phyloP scores from a whole-genome alignment of 768 basidiomycete genomes.

The Amanita inopinata region DNA sequence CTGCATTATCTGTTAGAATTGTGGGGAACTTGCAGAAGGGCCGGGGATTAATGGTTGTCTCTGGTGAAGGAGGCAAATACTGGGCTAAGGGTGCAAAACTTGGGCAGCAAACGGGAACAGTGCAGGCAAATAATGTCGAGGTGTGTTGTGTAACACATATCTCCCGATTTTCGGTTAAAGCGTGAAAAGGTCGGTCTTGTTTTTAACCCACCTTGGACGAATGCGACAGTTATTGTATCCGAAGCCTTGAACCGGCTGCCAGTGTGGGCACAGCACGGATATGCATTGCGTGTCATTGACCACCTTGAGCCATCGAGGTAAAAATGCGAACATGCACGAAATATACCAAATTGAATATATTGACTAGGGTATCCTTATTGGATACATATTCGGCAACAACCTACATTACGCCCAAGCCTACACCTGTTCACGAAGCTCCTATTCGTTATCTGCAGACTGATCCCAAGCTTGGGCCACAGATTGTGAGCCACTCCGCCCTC shows the following conservation, averaged over 20 bases:
- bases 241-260: slow-evolving; percentile 42
- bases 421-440: slow-evolving; percentile 34
- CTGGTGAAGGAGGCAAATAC: slow-evolving; percentile 32
- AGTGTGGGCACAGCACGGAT: slow-evolving; percentile 38
- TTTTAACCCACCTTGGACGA: slow-evolving; percentile 41
- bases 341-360: not conserved
- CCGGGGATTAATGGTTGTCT: slow-evolving; percentile 32
- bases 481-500: slow-evolving; percentile 11
- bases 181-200: slow-evolving; percentile 37
- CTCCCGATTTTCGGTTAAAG: not conserved
- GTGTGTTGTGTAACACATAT: not conserved
- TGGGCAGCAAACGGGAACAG: slow-evolving; percentile 38
- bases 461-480: slow-evolving; percentile 9
- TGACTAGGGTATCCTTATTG: slow-evolving; percentile 34
- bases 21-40: slow-evolving; percentile 22
- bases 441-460: slow-evolving; percentile 40
- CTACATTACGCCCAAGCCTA: slow-evolving; percentile 31
- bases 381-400: slow-evolving; percentile 42
- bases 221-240: slow-evolving; percentile 38
- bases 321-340: not conserved
- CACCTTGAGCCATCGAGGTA: slow-evolving; percentile 39
- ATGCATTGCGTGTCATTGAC: slow-evolving; percentile 33
- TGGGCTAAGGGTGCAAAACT: slow-evolving; percentile 46
- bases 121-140: slow-evolving; percentile 5
- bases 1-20: slow-evolving; percentile 25